These are phyloP conservation scores for Lumnitzera racemosa DNA, from an alignment of 345 rosid species.

Conservation along the genomic window DNA sequence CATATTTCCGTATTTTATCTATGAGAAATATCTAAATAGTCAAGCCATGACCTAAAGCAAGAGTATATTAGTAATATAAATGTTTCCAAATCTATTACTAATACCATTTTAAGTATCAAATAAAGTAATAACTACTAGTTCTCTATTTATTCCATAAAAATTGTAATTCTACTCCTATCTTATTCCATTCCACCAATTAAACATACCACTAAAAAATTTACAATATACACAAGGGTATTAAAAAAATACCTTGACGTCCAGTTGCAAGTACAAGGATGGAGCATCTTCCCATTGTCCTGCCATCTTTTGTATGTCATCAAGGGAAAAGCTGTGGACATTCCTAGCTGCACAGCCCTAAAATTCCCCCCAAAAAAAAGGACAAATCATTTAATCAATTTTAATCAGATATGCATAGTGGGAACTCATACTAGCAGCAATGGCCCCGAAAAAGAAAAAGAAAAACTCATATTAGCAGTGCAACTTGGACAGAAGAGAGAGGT, in stretches of 20 bases:
- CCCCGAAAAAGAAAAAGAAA: too few relatives aligned
- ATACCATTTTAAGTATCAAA: too few relatives aligned
- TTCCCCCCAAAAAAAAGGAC: conserved; percentile 6
- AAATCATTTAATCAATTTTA: neutral
- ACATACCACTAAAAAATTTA: too few relatives aligned
- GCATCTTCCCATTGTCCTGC: conserved; percentile 83
- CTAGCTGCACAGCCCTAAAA: conserved; percentile 97
- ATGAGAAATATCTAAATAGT: too few relatives aligned
- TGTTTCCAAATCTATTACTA: too few relatives aligned
- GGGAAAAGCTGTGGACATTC: conserved; percentile 78
- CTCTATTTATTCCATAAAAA: too few relatives aligned
- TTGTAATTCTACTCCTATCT: too few relatives aligned
- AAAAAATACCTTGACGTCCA: conserved; percentile 63
- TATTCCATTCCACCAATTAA: too few relatives aligned
- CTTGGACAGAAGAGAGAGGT: neutral
- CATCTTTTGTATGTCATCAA: conserved; percentile 75
- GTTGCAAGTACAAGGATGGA: conserved; percentile 63
- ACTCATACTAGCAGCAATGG: neutral
- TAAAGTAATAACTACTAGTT: too few relatives aligned
- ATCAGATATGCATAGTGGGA: neutral
- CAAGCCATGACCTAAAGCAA: too few relatives aligned
- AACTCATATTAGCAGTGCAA: neutral
- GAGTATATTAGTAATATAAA: too few relatives aligned
- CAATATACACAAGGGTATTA: neutral
- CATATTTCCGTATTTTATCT: too few relatives aligned